phyloP scores from a whole-genome alignment of 805 yeast genomes.

The Scheffersomyces lignosus region DNA sequence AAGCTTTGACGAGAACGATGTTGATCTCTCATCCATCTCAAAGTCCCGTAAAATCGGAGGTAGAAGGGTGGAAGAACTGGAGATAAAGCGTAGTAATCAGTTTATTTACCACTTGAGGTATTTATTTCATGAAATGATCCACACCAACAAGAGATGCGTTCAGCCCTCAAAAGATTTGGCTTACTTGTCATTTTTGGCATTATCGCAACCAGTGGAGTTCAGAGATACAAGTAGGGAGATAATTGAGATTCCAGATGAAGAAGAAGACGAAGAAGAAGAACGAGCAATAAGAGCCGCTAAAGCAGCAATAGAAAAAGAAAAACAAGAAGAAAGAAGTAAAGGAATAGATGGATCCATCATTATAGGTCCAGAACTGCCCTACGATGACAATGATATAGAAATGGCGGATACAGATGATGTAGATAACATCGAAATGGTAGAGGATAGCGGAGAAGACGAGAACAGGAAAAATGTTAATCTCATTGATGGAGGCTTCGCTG shows the following conservation, averaged over 20 bases:
- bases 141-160: conserved; percentile 61
- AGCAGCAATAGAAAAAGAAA: conserved; percentile 4
- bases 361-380: neutral
- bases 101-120: conserved; percentile 73
- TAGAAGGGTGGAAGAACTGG: conserved; percentile 72
- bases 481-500: too few species aligned
- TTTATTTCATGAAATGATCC: conserved; percentile 69
- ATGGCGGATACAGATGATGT: neutral
- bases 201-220: conserved; percentile 65
- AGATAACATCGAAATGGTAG: neutral
- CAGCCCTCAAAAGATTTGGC: conserved; percentile 84
- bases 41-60: conserved; percentile 77
- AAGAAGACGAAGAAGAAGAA: conserved; percentile 6
- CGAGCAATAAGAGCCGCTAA: conserved; percentile 9
- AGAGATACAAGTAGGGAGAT: conserved; percentile 23
- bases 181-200: conserved; percentile 79
- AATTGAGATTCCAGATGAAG: conserved; percentile 8
- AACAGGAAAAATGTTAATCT: too few species aligned
- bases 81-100: conserved; percentile 77
- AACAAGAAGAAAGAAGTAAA: conserved; percentile 6
- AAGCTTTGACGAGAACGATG: conserved; percentile 45
- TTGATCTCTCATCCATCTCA: conserved; percentile 8
- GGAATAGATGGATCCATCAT: neutral
- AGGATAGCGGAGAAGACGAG: neutral
- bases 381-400: neutral